Evolutionary conservation across 2,329 filamentous ascomycete species (phyloP).

Genomic region (Venturia asperata): DNA sequence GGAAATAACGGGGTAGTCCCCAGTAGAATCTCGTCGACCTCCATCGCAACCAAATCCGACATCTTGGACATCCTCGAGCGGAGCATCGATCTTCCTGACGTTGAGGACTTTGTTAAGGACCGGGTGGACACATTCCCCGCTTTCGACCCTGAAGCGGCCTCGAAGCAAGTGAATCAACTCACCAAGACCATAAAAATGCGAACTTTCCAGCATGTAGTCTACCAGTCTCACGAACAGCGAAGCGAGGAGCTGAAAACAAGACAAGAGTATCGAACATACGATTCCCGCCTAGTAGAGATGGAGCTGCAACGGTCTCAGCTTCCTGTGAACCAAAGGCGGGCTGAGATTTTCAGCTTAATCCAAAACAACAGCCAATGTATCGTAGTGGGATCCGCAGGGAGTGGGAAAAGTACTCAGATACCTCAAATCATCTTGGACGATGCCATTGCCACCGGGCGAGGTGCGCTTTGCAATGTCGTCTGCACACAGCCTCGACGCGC

Average conservation of each 20-base stretch:
- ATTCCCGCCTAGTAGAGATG: constrained; percentile 26
- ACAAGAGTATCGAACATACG: constrained; percentile 22
- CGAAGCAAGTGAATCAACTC: constrained; percentile 1
- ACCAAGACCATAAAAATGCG: constrained; percentile 1
- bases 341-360: constrained; percentile 35
- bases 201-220: constrained; percentile 1
- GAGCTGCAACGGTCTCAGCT: constrained; percentile 28
- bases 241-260: constrained; percentile 21
- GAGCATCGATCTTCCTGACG: background rate
- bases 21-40: constrained; percentile 23
- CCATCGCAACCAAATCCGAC: background rate
- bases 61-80: constrained; percentile 2
- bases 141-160: background rate
- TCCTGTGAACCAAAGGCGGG: constrained; percentile 36
- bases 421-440: constrained; percentile 50
- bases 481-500: constrained; percentile 46
- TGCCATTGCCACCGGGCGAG: constrained; percentile 34
- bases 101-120: background rate
- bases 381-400: constrained; percentile 41
- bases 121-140: background rate
- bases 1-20: constrained; percentile 30
- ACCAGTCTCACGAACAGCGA: constrained; percentile 17
- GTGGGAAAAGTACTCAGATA: constrained; percentile 45
- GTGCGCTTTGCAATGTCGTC: constrained; percentile 42
- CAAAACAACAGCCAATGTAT: constrained; percentile 38